Base-by-base conservation (phyloP, 805 yeast genomes). In the Scheffersomyces ergatensis region DNA sequence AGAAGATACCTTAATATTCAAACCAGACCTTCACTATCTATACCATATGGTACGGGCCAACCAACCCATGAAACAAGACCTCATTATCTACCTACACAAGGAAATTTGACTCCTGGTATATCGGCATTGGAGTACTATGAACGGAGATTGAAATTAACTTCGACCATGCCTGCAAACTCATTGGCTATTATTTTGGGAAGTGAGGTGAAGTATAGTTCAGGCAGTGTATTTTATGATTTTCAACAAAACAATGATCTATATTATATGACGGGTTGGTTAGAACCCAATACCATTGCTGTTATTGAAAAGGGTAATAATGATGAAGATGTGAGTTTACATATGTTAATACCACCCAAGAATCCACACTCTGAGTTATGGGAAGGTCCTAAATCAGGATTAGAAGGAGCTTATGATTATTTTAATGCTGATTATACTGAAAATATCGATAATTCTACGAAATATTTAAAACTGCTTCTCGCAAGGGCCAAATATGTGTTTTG, bases 181-280 rank as follows among this genome's bases (percentile, higher is more conserved):
- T 63, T 85, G 20, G 90, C 92, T 0, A 78, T 93, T 17, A 60
- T 90, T 7, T 80, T 84, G 1, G 95, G 97, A 0, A 76, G 77
- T 53, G 70, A 76, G 29, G 70, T 84, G 8, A 86, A 87, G 57
- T 89, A 71, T 62, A 87, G 96, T 8, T 82, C 97, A 0, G 96
- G 96, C 0, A 79, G 92, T 8, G 98, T 92, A 1, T 93, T 93
- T 54, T 82, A 90, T 57, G 85, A 85, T 29, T 93, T 93, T 57
- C 95, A 92, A 56, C 99, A 93, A 64, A 85, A 90, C 57, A 92
- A 86, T 39, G 89, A 93, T 57, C 70, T 93, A 16, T 90, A 67
- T 62, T 92, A 92, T 59, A 62, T 92, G 44, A 84, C 95, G 1
- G 98, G 98, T 3, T 89, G 95, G 88, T 76, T 86, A 45, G 97